phyloP scores from a whole-genome alignment of 345 rosid species.

The Rhodamnia rubescens region DNA sequence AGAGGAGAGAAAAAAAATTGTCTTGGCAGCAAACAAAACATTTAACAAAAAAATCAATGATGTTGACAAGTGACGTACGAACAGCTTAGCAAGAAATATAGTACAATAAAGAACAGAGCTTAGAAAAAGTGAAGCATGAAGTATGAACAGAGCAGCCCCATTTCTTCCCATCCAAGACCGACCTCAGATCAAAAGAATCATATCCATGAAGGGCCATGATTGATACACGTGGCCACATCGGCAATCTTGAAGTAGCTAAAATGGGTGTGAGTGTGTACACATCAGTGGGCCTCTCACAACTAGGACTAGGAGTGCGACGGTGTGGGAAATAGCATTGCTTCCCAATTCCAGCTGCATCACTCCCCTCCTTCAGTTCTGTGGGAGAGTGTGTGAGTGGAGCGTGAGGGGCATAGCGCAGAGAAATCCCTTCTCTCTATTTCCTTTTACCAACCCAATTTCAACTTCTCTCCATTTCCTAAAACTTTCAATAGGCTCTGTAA shows the following conservation, averaged over 20 bases:
- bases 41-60: neutral
- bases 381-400: neutral
- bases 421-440: neutral
- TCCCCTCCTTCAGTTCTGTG: neutral
- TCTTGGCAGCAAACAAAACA: neutral
- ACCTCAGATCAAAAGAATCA: neutral
- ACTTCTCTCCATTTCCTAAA: neutral
- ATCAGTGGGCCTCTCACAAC: neutral
- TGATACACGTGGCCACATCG: neutral
- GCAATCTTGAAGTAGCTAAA: neutral
- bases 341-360: neutral
- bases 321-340: neutral
- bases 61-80: neutral
- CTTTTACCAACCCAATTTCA: neutral
- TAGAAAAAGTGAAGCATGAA: neutral
- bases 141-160: neutral
- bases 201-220: neutral
- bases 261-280: neutral
- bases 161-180: neutral
- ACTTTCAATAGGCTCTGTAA: neutral
- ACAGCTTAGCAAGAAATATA: neutral
- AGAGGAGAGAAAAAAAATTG: neutral
- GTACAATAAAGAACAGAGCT: neutral
- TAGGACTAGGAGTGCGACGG: neutral
- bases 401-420: neutral